A percentile compares a stretch with the other conserved stretches of the same genome.
These are phyloP conservation scores for Endoconidiophora polonica DNA, from an alignment of 2,329 filamentous ascomycete species.

Conservation along the genomic window DNA sequence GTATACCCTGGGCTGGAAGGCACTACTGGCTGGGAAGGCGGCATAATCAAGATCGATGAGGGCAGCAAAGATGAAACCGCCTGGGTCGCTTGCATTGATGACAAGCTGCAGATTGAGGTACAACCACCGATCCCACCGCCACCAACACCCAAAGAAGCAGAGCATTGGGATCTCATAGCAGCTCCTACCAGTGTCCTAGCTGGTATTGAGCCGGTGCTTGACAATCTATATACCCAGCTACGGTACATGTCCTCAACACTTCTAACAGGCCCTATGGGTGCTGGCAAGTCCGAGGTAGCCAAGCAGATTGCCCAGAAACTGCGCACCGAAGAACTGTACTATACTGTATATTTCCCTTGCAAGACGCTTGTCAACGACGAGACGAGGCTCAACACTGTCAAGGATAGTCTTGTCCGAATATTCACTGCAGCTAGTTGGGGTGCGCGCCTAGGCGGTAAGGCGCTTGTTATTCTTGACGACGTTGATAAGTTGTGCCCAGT, in stretches of 20 bases:
- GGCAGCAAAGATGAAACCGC: constrained; percentile 29
- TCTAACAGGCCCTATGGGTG: constrained; percentile 72
- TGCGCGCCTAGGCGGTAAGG: constrained; percentile 65
- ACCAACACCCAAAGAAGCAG: constrained; percentile 31
- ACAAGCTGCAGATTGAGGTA: constrained; percentile 56
- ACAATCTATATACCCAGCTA: constrained; percentile 57
- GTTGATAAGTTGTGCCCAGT: constrained; percentile 82
- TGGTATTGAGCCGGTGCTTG: constrained; percentile 64
- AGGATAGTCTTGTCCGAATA: constrained; percentile 66
- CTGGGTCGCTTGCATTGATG: constrained; percentile 69
- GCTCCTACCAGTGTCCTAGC: constrained; percentile 48
- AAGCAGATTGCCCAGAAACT: constrained; percentile 60
- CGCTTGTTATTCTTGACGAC: constrained; percentile 80
- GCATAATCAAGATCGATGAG: constrained; percentile 60
- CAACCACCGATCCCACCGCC: constrained; percentile 57
- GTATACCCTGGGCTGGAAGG: constrained; percentile 35
- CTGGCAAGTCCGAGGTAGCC: constrained; percentile 73
- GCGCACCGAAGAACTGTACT: constrained; percentile 56
- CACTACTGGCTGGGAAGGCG: constrained; percentile 60
- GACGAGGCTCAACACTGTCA: constrained; percentile 74
- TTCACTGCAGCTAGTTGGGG: constrained; percentile 90
- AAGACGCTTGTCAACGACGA: constrained; percentile 81
- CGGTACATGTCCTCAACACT: constrained; percentile 78
- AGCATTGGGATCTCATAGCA: constrained; percentile 37
- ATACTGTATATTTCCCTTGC: constrained; percentile 75